phyloP scores from a whole-genome alignment of 2,329 filamentous ascomycete species.

The Claviceps sorghi region DNA sequence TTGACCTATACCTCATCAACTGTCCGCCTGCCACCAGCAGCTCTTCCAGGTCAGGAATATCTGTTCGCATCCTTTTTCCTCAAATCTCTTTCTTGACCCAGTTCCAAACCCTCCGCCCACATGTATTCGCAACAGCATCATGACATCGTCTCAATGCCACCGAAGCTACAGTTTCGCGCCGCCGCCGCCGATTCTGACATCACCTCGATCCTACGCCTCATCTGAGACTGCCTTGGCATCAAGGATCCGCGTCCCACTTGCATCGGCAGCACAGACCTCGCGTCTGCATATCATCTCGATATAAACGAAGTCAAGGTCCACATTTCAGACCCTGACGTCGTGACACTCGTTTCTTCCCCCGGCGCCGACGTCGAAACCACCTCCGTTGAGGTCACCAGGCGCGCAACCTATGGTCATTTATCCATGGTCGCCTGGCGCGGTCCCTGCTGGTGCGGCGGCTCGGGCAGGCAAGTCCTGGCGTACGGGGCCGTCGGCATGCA shows the following conservation, averaged over 20 bases:
- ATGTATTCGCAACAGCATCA: background rate
- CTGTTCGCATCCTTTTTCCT: background rate
- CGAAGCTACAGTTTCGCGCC: background rate
- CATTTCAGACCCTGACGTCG: constrained; percentile 2
- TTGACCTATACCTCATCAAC: background rate
- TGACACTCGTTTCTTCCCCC: background rate
- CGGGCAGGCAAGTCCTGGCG: no score
- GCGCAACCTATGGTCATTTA: no score
- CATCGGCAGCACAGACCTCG: constrained; percentile 1
- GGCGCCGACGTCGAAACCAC: background rate
- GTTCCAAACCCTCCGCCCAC: no score
- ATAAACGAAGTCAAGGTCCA: constrained; percentile 5
- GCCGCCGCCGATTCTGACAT: background rate
- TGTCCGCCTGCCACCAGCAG: background rate
- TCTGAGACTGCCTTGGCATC: background rate
- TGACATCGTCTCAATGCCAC: background rate
- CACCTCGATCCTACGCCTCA: background rate
- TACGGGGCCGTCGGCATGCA: no score
- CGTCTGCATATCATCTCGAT: background rate
- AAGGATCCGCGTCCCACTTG: background rate
- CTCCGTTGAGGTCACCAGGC: no score
- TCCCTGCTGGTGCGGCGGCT: no score
- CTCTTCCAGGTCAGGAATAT: background rate
- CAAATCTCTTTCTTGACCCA: no score
- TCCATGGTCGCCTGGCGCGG: no score